Evolutionary conservation across 805 yeast species (phyloP), one percentile per base, ranked within the genome.

Genomic region (Tetrapisispora nanseiensis): DNA sequence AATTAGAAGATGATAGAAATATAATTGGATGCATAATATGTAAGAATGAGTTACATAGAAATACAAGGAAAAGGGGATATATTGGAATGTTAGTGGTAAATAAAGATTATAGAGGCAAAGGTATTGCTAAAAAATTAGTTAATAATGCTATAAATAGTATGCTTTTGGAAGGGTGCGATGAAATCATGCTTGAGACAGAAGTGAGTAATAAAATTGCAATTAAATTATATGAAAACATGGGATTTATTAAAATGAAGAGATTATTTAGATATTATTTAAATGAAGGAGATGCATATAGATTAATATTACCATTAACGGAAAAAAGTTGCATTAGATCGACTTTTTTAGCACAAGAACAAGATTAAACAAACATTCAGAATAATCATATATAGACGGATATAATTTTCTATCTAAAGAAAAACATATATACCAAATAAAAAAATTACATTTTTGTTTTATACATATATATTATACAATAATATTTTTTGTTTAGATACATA

Each of bases 81-180:
- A 89, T 92, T 23, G 98, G 97, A 2, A 92, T 92, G 98, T 66
- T 92, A 42, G 95, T 94, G 0, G 95, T 90, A 11, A 79, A 80
- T 39, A 76, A 78, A 30, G 57, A 63, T 13, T 79, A 71, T 57
- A 68, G 98, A 42, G 89, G 94, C 3, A 67, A 66, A 34, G 95
- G 96, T 1, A 82, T 89, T 37, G 97, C 97, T 3, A 80, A 80
- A 50, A 66, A 67, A 36, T 69, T 92, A 39, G 87, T 87, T 15
- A 68, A 70, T 37, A 53, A 68, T 43, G 76, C 82, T 5, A 71
- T 90, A 4, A 73, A 74, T 13, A 71, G 71, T 30, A 83, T 92
- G 89, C 70, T 71, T 6, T 56, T 65, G 39, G 71, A 72, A 45
- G 65, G 74, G 2, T 86, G 89, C 33, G 97, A 92, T 62, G 98